phyloP scores from a whole-genome alignment of 495 filamentous ascomycete genomes.

The Xylaria grammica region DNA sequence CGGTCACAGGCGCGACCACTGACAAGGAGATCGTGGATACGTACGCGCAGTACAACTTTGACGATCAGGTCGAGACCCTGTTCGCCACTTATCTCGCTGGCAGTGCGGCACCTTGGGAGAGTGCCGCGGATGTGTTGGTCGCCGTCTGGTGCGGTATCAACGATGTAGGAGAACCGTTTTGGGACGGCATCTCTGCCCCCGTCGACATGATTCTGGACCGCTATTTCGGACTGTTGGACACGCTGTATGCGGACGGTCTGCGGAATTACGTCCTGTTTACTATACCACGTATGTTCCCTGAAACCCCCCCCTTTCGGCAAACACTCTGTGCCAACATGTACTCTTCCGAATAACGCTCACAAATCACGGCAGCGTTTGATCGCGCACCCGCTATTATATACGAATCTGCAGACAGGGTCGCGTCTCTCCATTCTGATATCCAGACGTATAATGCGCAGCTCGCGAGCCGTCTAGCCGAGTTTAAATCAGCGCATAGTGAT shows the following conservation, averaged over 20 bases:
- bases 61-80: conserved; percentile 15
- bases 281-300: conserved; percentile 53
- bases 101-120: conserved; percentile 52
- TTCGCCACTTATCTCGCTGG: conserved; percentile 12
- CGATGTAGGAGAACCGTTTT: conserved; percentile 63
- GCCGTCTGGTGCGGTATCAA: conserved; percentile 69
- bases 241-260: conserved; percentile 60
- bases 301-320: not conserved
- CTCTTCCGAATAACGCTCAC: not conserved
- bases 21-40: conserved; percentile 54
- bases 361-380: conserved; percentile 18
- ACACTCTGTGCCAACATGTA: too few species aligned
- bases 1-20: conserved; percentile 61
- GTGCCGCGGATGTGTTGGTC: conserved; percentile 56
- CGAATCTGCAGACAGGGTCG: not conserved
- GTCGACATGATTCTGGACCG: conserved; percentile 51
- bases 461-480: conserved; percentile 27
- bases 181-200: conserved; percentile 41
- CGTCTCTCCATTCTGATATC: conserved; percentile 24
- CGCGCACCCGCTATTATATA: conserved; percentile 9
- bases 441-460: conserved; percentile 41
- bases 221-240: conserved; percentile 52
- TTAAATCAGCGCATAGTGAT: conserved; percentile 37
- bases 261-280: conserved; percentile 69
- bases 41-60: conserved; percentile 47